Conservation (phyloP, 352 stramenopile genomes). For the Globisporangium nagaii region DNA sequence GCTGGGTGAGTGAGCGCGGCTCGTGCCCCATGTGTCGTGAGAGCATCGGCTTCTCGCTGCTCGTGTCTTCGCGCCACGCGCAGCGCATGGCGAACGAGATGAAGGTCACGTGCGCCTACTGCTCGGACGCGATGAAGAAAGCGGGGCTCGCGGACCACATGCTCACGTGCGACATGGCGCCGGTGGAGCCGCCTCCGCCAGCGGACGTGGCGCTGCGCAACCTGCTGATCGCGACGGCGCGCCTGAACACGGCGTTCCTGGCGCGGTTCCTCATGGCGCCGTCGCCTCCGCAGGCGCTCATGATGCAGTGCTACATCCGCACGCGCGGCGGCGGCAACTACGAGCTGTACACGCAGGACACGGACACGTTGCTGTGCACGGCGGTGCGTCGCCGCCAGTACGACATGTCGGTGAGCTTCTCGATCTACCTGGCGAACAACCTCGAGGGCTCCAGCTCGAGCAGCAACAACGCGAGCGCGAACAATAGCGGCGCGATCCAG, state of each 20-base stretch:
- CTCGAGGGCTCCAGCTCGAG: slow-evolving; percentile 23
- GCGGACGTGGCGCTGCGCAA: slow-evolving; percentile 64
- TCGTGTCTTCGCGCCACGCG: slow-evolving; percentile 58
- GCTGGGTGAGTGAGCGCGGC: slow-evolving; percentile 74
- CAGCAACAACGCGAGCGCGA: slow-evolving; percentile 13
- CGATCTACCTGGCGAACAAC: slow-evolving; percentile 63
- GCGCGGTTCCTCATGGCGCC: slow-evolving; percentile 53
- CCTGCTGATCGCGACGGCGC: slow-evolving; percentile 48
- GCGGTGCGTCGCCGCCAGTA: slow-evolving; percentile 77
- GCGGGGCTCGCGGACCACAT: slow-evolving; percentile 58
- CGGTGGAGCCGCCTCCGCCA: slow-evolving; percentile 65
- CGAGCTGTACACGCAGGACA: slow-evolving; percentile 83
- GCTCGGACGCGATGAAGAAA: slow-evolving; percentile 70
- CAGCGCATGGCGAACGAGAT: slow-evolving; percentile 86
- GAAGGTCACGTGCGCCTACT: slow-evolving; percentile 68
- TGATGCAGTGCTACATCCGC: slow-evolving; percentile 88
- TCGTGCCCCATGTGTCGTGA: slow-evolving; percentile 83
- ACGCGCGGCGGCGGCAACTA: slow-evolving; percentile 77
- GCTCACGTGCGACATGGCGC: slow-evolving; percentile 54
- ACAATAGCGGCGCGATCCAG: slow-evolving; percentile 25
- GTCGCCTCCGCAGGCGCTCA: slow-evolving; percentile 50
- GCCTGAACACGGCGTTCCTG: slow-evolving; percentile 48
- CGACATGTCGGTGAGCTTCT: slow-evolving; percentile 85
- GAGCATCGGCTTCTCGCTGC: slow-evolving; percentile 58
- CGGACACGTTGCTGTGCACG: slow-evolving; percentile 66